These are phyloP conservation scores for Aegilops longissima DNA, from an alignment of 176 grass and related monocot species.

Conservation along the genomic window DNA sequence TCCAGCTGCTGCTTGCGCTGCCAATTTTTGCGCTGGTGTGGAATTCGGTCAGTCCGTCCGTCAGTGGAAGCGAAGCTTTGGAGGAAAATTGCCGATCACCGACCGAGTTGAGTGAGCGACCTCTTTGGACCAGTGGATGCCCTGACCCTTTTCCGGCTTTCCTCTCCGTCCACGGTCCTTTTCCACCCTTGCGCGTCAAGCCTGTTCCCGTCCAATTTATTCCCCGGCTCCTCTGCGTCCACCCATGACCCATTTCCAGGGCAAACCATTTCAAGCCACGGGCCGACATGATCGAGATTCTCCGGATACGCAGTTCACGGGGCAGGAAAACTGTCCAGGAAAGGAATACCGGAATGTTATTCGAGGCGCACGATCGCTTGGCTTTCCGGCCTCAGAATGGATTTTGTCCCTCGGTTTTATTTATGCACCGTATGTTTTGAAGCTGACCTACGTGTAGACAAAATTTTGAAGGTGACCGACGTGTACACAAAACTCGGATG, in stretches of 20 bases:
- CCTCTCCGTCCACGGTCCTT: background rate
- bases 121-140: constrained; percentile 36
- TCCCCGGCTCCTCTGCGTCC: background rate
- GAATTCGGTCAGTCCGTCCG: too few relatives aligned
- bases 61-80: too few relatives aligned
- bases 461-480: too few relatives aligned
- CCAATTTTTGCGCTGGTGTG: too few relatives aligned
- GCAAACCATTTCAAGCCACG: background rate
- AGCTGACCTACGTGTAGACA: too few relatives aligned
- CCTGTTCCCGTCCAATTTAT: constrained; percentile 18
- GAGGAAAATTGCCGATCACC: background rate
- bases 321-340: background rate
- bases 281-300: background rate
- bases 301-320: background rate
- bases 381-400: background rate
- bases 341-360: background rate
- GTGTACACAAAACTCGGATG: too few relatives aligned
- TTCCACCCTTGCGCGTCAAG: constrained; percentile 7
- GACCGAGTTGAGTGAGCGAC: background rate
- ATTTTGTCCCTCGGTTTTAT: background rate
- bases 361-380: background rate
- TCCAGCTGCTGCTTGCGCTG: background rate
- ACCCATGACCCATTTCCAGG: background rate
- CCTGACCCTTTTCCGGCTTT: background rate
- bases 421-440: too few relatives aligned